Conservation (phyloP, 2,329 filamentous ascomycete species). For the Ceratocystiopsis brevicomis region DNA sequence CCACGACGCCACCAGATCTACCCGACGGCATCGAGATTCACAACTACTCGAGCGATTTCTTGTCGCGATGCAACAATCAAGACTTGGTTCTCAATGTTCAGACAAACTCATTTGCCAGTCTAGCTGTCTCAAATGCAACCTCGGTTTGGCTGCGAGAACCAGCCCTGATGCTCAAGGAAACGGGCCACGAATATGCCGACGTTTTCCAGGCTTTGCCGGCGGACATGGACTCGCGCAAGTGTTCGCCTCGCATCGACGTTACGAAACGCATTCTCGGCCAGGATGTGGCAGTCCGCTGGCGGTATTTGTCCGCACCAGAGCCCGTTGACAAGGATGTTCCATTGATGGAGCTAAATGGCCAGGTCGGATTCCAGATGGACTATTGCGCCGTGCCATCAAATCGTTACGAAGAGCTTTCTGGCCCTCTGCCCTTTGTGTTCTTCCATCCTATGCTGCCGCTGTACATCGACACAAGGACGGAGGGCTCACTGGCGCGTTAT, state of each 20-base stretch:
- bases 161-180: slow-evolving; percentile 46
- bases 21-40: slow-evolving; percentile 45
- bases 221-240: slow-evolving; percentile 24
- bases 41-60: slow-evolving; percentile 56
- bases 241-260: slow-evolving; percentile 29
- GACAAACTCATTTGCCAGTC: slow-evolving; percentile 60
- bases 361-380: slow-evolving; percentile 53
- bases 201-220: slow-evolving; percentile 43
- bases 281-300: slow-evolving; percentile 49
- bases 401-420: slow-evolving; percentile 46
- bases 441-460: slow-evolving; percentile 78
- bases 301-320: slow-evolving; percentile 35
- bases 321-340: slow-evolving; percentile 37
- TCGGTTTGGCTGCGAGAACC: slow-evolving; percentile 63
- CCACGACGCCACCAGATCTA: slow-evolving; percentile 51
- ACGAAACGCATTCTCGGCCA: slow-evolving; percentile 26
- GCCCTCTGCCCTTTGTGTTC: slow-evolving; percentile 56
- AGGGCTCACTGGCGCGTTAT: slow-evolving; percentile 73
- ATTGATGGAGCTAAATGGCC: slow-evolving; percentile 56
- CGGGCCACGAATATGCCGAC: slow-evolving; percentile 44
- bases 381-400: slow-evolving; percentile 50
- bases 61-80: slow-evolving; percentile 50
- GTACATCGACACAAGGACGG: slow-evolving; percentile 77
- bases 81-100: slow-evolving; percentile 35
- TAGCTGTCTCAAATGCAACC: slow-evolving; percentile 56